Percentiles rank a stretch among this genome's conserved stretches.
Evolutionary conservation across 2,329 filamentous ascomycete genomes (phyloP).

Genomic region (Fusarium goolgardi): DNA sequence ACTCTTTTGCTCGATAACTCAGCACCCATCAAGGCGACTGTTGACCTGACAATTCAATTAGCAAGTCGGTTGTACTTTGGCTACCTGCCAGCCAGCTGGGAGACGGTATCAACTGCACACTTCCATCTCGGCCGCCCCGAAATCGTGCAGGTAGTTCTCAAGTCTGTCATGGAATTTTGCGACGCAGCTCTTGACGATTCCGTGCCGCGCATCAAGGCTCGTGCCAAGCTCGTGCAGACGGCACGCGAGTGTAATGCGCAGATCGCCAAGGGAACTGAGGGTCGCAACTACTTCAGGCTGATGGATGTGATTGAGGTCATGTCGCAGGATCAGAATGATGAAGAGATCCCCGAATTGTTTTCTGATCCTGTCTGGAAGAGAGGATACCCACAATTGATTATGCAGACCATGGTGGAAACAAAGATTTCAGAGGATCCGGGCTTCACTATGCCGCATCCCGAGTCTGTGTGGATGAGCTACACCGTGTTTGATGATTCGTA

Average conservation of each 20-base stretch:
- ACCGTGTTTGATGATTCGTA: conserved; percentile 6
- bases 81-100: conserved; percentile 15
- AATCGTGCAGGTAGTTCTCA: conserved; percentile 6
- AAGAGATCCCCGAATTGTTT: background rate
- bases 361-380: conserved; percentile 13
- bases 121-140: conserved; percentile 11
- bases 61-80: conserved; percentile 16
- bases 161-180: conserved; percentile 13
- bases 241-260: conserved; percentile 15
- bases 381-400: conserved; percentile 2
- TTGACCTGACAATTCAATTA: conserved; percentile 12
- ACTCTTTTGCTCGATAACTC: background rate
- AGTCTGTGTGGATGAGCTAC: conserved; percentile 17
- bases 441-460: conserved; percentile 11
- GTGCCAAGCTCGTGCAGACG: background rate
- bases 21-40: conserved; percentile 7
- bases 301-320: conserved; percentile 18
- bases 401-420: conserved; percentile 17
- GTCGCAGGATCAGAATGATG: conserved; percentile 7
- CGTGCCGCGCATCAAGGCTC: background rate
- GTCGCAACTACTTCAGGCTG: conserved; percentile 2
- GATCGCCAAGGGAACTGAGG: conserved; percentile 5
- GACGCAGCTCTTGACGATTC: conserved; percentile 7
- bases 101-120: conserved; percentile 10
- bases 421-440: conserved; percentile 8